phyloP scores from a whole-genome alignment of 176 grass and related monocot genomes.

The Avena insularis region DNA sequence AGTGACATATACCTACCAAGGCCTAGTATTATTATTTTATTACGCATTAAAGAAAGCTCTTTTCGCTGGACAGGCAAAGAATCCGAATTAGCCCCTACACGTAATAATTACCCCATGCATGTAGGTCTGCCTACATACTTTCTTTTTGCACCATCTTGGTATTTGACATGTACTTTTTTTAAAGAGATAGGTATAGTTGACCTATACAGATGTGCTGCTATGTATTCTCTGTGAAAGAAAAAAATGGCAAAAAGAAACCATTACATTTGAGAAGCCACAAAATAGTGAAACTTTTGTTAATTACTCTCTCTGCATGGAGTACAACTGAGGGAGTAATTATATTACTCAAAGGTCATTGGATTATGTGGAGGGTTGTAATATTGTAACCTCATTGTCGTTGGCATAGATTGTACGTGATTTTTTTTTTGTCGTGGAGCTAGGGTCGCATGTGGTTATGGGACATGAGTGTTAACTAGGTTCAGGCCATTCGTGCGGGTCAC shows the following conservation, averaged over 20 bases:
- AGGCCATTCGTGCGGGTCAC: too few relatives aligned
- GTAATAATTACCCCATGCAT: background rate
- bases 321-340: too few relatives aligned
- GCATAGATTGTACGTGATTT: too few relatives aligned
- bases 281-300: too few relatives aligned
- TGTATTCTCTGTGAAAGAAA: background rate
- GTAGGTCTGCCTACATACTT: background rate
- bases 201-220: background rate
- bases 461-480: too few relatives aligned
- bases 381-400: too few relatives aligned
- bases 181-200: background rate
- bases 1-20: conserved; percentile 48
- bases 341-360: too few relatives aligned
- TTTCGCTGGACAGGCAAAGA: conserved; percentile 7
- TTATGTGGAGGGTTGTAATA: too few relatives aligned
- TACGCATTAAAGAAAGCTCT: background rate
- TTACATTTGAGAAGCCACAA: background rate
- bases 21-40: background rate
- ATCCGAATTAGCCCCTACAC: background rate
- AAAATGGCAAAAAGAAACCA: background rate
- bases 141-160: background rate
- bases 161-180: background rate
- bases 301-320: too few relatives aligned
- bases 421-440: too few relatives aligned
- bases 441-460: too few relatives aligned